Evolutionary conservation across 768 basidiomycete species (phyloP).

Genomic region (Coprinopsis strossmayeri): DNA sequence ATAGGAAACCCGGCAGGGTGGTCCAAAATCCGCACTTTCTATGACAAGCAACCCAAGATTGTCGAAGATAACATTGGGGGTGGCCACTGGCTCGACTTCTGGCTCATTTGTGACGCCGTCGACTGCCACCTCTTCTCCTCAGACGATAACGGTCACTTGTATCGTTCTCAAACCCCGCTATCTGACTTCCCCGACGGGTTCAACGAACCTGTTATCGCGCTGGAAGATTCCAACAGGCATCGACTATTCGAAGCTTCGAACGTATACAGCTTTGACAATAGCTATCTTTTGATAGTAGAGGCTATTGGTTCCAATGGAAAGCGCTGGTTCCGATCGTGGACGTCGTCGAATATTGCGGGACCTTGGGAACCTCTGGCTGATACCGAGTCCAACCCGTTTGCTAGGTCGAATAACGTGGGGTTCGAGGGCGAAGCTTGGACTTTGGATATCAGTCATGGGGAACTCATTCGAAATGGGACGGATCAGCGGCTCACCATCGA

Average conservation of each 20-base stretch:
- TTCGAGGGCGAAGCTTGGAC: slow-evolving; percentile 11
- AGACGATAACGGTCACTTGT: slow-evolving; percentile 18
- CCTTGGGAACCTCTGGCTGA: slow-evolving; percentile 10
- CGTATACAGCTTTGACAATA: slow-evolving; percentile 10
- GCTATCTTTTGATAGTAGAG: slow-evolving; percentile 15
- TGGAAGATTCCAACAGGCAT: slow-evolving; percentile 11
- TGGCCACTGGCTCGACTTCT: slow-evolving; percentile 18
- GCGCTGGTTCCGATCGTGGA: slow-evolving; percentile 16
- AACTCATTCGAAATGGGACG: slow-evolving; percentile 13
- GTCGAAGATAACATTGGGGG: slow-evolving; percentile 14
- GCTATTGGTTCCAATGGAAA: slow-evolving; percentile 14
- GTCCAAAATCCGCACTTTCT: slow-evolving; percentile 14
- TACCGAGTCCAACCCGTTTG: slow-evolving; percentile 13
- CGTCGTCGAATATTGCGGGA: slow-evolving; percentile 11
- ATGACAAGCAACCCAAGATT: slow-evolving; percentile 10
- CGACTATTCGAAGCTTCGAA: slow-evolving; percentile 14
- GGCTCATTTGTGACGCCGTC: slow-evolving; percentile 17
- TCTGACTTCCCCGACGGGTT: slow-evolving; percentile 16
- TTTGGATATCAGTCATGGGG: slow-evolving; percentile 19
- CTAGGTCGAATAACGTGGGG: slow-evolving; percentile 13
- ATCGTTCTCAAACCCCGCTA: slow-evolving; percentile 15
- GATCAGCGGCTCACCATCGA: slow-evolving; percentile 15
- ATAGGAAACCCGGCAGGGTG: slow-evolving; percentile 16
- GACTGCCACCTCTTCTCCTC: slow-evolving; percentile 18
- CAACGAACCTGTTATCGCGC: slow-evolving; percentile 14